A percentile compares a stretch with the other conserved stretches of the same genome.
Conservation (phyloP, 306 rosid genomes). For the Casuarina glauca region DNA sequence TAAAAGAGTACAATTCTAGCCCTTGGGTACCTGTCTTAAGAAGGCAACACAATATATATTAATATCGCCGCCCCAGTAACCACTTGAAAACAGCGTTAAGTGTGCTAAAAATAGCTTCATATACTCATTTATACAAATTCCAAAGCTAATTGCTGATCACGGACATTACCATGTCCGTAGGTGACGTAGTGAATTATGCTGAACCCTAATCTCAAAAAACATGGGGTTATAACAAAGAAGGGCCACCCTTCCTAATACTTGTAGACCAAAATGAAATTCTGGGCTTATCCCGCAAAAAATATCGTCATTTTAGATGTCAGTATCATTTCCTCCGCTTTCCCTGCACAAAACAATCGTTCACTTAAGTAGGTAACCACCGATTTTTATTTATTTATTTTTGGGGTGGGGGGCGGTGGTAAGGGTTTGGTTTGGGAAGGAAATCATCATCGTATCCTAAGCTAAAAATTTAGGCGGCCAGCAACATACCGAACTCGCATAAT, state of each 20-base stretch:
- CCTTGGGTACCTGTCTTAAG: not conserved
- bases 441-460: not conserved
- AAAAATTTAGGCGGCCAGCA: not conserved
- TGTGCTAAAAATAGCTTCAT: not conserved
- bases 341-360: conserved; percentile 39
- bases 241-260: not conserved
- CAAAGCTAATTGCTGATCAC: not conserved
- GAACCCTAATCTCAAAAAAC: conserved; percentile 8
- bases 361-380: not conserved
- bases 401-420: too few relatives aligned
- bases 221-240: not conserved
- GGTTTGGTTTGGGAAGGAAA: not conserved
- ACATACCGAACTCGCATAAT: conserved; percentile 61
- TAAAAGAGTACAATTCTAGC: not conserved
- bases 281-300: not conserved
- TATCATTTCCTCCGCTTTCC: conserved; percentile 80
- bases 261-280: not conserved
- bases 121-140: not conserved
- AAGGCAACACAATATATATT: not conserved
- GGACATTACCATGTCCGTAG: not conserved
- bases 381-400: too few relatives aligned
- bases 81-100: too few relatives aligned
- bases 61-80: too few relatives aligned
- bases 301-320: not conserved
- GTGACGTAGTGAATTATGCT: not conserved